A percentile compares a stretch with the other conserved stretches of the same genome.
These are phyloP conservation scores for Eucalyptus urophylla DNA, from an alignment of 345 rosid species.

Conservation along the genomic window DNA sequence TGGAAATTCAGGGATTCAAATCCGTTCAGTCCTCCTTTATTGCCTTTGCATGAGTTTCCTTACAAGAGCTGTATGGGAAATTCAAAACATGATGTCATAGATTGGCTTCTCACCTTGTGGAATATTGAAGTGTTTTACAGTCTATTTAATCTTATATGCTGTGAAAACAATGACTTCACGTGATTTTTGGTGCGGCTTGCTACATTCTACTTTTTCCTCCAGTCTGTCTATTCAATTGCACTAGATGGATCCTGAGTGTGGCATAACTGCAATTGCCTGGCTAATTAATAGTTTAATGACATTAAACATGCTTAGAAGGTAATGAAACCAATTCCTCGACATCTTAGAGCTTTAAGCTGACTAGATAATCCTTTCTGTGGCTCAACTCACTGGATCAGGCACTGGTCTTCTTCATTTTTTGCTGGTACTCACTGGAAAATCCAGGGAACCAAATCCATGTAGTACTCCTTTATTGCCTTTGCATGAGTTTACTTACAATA, in stretches of 20 bases:
- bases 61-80: not conserved
- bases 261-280: not conserved
- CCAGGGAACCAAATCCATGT: not conserved
- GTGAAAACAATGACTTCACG: not conserved
- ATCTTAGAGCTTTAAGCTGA: not conserved
- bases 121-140: not conserved
- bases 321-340: not conserved
- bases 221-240: not conserved
- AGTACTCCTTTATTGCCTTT: not conserved
- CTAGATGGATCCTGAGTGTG: not conserved
- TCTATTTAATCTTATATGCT: not conserved
- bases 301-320: not conserved
- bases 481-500: not conserved
- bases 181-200: not conserved
- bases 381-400: not conserved
- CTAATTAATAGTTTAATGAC: not conserved
- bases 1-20: not conserved
- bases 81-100: not conserved
- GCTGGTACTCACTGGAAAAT: not conserved
- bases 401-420: not conserved
- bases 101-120: not conserved
- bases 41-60: not conserved
- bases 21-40: not conserved
- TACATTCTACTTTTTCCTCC: not conserved
- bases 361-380: not conserved